Evolutionary conservation across 2,329 filamentous ascomycete genomes (phyloP), one percentile per base, ranked within the genome.

Genomic region (Penicillium sp.): DNA sequence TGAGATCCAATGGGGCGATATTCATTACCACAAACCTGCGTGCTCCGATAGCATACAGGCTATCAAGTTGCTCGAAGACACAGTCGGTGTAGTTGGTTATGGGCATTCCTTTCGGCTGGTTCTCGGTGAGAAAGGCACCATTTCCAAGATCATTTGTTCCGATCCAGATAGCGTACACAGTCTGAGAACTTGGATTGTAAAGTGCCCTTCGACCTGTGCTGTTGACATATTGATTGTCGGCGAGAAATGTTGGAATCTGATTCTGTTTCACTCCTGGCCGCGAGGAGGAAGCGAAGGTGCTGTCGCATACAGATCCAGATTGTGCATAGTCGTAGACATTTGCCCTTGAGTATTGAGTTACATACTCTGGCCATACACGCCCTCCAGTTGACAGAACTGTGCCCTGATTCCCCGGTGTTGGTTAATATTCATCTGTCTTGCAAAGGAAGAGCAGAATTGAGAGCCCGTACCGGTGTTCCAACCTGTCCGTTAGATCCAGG

Each of bases 31-130:
- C 27, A 18, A 49, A 49, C 19, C 16, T 31, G 16, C 46, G 46
- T 18, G 46, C 46, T 24, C 46, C 46, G 18, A 49, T 33, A 11
- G 19, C 27, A 35, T 49, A 33, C 11, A 49, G 27, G 4, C 46
- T 27, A 35, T 49, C 46, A 33, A 49, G 46, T 18, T 49, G 46
- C 46, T 49, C 46, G 31, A 49, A 49, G 46, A 49, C 46, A n/a
- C 46, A 49, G 22, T 49, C 46, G 14, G 31, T 33, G n/a, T 49
- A 49, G 27, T 33, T 49, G 5, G 46, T 31, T 11, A 49, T n/a
- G 16, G 46, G 27, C 16, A 49, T 11, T 16, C 46, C 46, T 11
- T 27, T 33, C 14, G 46, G 46, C 27, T 49, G 46, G 13, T 13
- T 33, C 2, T 49, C 46, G 27, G 46, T 49, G 27, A 49, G 33